A percentile compares a stretch with the other conserved stretches of the same genome.
phyloP scores from a whole-genome alignment of 306 rosid genomes.

The Castanospermum australe region DNA sequence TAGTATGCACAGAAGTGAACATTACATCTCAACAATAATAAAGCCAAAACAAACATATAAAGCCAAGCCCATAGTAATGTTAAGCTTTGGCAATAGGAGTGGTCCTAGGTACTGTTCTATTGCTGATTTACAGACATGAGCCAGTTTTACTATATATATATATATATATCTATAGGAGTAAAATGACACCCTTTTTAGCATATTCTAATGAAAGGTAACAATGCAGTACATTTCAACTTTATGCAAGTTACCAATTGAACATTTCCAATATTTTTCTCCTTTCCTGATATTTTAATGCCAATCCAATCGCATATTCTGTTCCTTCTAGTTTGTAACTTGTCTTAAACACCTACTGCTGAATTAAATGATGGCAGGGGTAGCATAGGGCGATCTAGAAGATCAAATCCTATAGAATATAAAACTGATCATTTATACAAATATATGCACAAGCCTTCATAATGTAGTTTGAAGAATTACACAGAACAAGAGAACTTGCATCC shows the following conservation, averaged over 20 bases:
- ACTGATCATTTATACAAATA: conserved; percentile 31
- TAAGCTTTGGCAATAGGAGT: neutral
- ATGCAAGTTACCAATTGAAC: neutral
- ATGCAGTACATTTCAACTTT: neutral
- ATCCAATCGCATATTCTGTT: neutral
- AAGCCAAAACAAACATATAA: conserved; percentile 28
- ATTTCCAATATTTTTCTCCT: neutral
- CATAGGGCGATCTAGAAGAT: neutral
- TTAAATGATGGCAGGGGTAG: neutral
- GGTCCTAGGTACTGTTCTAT: conserved; percentile 13
- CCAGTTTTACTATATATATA: neutral
- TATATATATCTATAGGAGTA: too few relatives aligned
- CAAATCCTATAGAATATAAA: neutral
- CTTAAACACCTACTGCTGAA: neutral
- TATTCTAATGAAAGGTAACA: neutral
- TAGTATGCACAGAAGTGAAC: neutral
- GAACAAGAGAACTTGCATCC: conserved; percentile 32
- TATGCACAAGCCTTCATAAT: conserved; percentile 27
- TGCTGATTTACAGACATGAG: neutral
- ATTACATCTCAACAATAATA: conserved; percentile 15
- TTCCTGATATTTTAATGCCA: neutral
- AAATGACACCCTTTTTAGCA: neutral
- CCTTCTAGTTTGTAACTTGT: neutral
- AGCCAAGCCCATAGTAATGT: conserved; percentile 13
- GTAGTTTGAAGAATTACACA: conserved; percentile 37